Conservation (phyloP, 1,284 basidiomycete species). For the Irpex rosettiformis region DNA sequence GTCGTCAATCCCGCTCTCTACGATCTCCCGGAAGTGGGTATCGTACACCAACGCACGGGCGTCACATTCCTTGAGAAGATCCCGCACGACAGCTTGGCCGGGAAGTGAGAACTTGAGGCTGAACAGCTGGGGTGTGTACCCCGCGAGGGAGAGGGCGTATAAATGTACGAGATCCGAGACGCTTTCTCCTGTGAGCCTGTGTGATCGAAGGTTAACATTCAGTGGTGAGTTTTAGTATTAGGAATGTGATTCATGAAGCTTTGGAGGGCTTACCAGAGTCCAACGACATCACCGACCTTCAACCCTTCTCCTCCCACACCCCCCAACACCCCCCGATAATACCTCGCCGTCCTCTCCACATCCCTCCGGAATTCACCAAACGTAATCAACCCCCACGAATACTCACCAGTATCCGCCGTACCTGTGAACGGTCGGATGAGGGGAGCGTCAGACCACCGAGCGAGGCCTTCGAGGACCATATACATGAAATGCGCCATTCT, state of each 20-base stretch:
- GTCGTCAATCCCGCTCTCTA: background rate
- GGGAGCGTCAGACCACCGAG: conserved; percentile 2
- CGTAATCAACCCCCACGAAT: conserved; percentile 4
- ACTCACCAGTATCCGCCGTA: background rate
- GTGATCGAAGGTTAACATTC: background rate
- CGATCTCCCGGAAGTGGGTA: conserved; percentile 10
- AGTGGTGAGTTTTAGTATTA: background rate
- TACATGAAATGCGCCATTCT: conserved; percentile 11
- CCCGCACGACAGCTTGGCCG: conserved; percentile 11
- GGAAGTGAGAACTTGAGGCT: conserved; percentile 18
- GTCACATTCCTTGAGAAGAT: conserved; percentile 18
- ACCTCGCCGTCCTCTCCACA: conserved; percentile 2
- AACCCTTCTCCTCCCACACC: background rate
- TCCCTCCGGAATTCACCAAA: conserved; percentile 1
- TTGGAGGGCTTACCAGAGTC: conserved; percentile 2
- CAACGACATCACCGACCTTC: conserved; percentile 1
- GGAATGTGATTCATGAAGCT: too few relatives aligned
- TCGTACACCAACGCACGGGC: conserved; percentile 24
- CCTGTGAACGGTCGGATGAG: conserved; percentile 6
- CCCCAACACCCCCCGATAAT: background rate
- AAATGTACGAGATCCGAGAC: conserved; percentile 26
- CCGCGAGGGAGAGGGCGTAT: conserved; percentile 25
- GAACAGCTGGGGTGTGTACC: conserved; percentile 29
- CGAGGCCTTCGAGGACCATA: conserved; percentile 5
- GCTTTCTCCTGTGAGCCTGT: conserved; percentile 25